phyloP scores from a whole-genome alignment of 176 grass and related monocot species.

The Triticum urartu region DNA sequence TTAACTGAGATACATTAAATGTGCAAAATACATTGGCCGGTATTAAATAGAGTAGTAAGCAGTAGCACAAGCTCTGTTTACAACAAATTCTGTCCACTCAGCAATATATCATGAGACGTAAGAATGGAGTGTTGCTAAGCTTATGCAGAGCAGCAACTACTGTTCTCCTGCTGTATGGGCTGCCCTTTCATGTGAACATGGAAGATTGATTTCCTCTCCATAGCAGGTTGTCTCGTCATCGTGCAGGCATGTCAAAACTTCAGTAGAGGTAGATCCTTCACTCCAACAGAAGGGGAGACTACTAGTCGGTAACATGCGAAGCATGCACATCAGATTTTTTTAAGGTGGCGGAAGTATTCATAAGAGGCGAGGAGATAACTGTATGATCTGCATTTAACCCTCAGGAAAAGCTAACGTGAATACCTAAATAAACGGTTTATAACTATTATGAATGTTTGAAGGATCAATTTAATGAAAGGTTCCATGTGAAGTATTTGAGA shows the following conservation, averaged over 20 bases:
- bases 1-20: too few species aligned
- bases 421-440: neutral
- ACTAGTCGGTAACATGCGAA: neutral
- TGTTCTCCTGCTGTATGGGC: neutral
- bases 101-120: neutral
- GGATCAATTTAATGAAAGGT: too few species aligned
- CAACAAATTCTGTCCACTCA: neutral
- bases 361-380: neutral
- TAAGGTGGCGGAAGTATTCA: slow-evolving; percentile 3
- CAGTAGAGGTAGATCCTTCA: neutral
- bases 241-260: slow-evolving; percentile 31
- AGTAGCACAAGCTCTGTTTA: neutral
- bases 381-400: neutral
- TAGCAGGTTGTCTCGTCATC: slow-evolving; percentile 56
- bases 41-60: neutral
- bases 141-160: slow-evolving; percentile 1
- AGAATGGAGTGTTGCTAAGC: neutral
- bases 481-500: too few species aligned
- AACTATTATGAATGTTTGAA: too few species aligned
- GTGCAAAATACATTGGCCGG: too few species aligned
- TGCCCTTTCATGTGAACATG: slow-evolving; percentile 72
- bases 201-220: slow-evolving; percentile 53
- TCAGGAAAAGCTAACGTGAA: neutral
- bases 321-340: neutral
- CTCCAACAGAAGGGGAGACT: neutral